Evolutionary conservation across 495 filamentous ascomycete species (phyloP).

Genomic region (Penicillium argentinense): DNA sequence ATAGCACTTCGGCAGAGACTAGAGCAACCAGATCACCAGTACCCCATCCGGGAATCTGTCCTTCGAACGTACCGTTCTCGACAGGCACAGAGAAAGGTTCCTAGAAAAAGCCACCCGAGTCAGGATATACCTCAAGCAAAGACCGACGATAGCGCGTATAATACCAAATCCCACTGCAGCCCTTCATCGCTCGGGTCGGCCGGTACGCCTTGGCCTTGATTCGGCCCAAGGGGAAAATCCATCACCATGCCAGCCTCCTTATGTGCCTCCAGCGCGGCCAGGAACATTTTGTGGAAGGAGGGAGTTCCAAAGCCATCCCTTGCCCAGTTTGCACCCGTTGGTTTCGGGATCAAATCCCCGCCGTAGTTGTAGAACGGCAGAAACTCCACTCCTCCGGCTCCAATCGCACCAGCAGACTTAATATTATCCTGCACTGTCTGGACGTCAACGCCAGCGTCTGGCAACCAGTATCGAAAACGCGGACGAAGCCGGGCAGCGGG

Average conservation of each 20-base stretch:
- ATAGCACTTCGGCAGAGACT: constrained; percentile 28
- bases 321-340: constrained; percentile 37
- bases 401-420: constrained; percentile 27
- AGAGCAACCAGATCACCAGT: constrained; percentile 32
- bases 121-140: too few relatives aligned
- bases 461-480: constrained; percentile 39
- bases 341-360: not conserved
- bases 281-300: constrained; percentile 37
- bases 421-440: constrained; percentile 34
- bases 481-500: constrained; percentile 23
- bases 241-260: constrained; percentile 40
- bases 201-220: constrained; percentile 52
- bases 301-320: constrained; percentile 48
- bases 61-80: constrained; percentile 27
- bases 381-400: constrained; percentile 45
- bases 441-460: constrained; percentile 40
- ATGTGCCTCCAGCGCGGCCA: constrained; percentile 34
- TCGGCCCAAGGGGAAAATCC: constrained; percentile 51
- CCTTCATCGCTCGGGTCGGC: constrained; percentile 27
- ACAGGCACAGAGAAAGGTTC: constrained; percentile 23
- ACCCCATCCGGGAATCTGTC: constrained; percentile 39
- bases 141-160: too few relatives aligned
- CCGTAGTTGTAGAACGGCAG: constrained; percentile 45
- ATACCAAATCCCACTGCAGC: constrained; percentile 39
- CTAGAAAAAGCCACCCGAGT: constrained; percentile 2